Evolutionary conservation across 441 rosid species (phyloP), one percentile per base, ranked within the genome.

Genomic region (Melastoma candidum): DNA sequence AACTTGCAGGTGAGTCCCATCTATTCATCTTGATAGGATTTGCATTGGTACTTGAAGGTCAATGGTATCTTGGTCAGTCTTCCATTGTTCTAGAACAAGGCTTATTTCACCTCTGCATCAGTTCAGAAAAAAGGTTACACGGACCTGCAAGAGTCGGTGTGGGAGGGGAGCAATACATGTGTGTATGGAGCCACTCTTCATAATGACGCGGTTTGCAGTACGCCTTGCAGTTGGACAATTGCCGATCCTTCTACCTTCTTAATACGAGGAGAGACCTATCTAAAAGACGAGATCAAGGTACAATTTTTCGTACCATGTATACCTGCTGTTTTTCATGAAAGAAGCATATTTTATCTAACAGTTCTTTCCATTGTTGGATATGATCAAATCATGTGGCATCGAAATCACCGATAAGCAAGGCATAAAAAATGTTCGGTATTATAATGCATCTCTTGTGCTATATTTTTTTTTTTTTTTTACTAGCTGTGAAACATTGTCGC

Each of bases 81-180:
- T 39, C 57, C 44, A 39, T 39, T 57, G 22, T 9, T 47, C 13
- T 12, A 26, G 48, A 52, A 46, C 29, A 48, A 14, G 45, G 41
- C 11, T 8, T 43, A 56, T 59, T 47, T 65, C 45, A 6, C 54
- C 53, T 44, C 9, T 51, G 11, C 11, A 70, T 44, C 83, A 86
- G 95, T 63, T 65, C 92, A 84, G 9, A 87, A 81, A 81, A 93
- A 81, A 72, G 95, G 93, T 54, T 75, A 77, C 44, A 36, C 73
- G 67, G 95, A 83, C 39, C 66, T 83, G 12, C 93, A 76, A 68
- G 90, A 83, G 46, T 17, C 22, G 22, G 54, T 60, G 2, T 36
- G 57, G 53, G 83, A 75, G 47, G 81, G 78, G 8, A 50, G 49
- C 43, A 36, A 1, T 25, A n/a, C 51, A 47, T 74, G 69, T 63